These are phyloP conservation scores for Calamus simplicifolius DNA, from an alignment of 176 grass and related monocot genomes.

Conservation along the genomic window DNA sequence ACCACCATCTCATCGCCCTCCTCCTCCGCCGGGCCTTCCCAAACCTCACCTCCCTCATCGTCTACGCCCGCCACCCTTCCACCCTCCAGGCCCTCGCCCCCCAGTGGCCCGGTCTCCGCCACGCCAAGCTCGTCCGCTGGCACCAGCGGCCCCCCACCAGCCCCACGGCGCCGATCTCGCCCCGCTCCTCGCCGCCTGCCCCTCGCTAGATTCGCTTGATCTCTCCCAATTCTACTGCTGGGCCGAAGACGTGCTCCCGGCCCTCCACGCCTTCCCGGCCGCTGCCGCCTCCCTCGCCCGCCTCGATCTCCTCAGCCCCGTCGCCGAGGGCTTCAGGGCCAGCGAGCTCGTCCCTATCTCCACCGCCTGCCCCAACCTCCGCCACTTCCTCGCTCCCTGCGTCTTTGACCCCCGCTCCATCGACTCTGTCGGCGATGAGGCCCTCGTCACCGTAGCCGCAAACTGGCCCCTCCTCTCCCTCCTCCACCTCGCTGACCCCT, in stretches of 20 bases:
- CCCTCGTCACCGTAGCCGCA: conserved; percentile 25
- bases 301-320: conserved; percentile 67
- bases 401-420: conserved; percentile 66
- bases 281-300: conserved; percentile 40
- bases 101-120: conserved; percentile 46
- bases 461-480: conserved; percentile 38
- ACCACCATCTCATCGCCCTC: conserved; percentile 21
- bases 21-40: conserved; percentile 56
- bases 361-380: conserved; percentile 48
- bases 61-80: conserved; percentile 87
- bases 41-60: conserved; percentile 34
- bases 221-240: conserved; percentile 98
- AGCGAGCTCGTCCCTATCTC: conserved; percentile 54
- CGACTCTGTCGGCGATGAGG: conserved; percentile 59
- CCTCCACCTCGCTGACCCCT: conserved; percentile 66
- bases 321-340: conserved; percentile 68
- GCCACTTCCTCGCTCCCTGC: conserved; percentile 52
- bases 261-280: conserved; percentile 32
- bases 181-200: conserved; percentile 46
- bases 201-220: conserved; percentile 42
- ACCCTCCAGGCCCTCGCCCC: conserved; percentile 42
- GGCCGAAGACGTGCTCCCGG: conserved; percentile 67
- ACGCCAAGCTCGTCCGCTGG: conserved; percentile 81
- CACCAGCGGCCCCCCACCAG: conserved; percentile 60
- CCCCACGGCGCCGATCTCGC: conserved; percentile 59